Percentiles rank a stretch among this genome's conserved stretches.
Conservation (phyloP, 179 eudicot genomes). For the Silene noctiflora region DNA sequence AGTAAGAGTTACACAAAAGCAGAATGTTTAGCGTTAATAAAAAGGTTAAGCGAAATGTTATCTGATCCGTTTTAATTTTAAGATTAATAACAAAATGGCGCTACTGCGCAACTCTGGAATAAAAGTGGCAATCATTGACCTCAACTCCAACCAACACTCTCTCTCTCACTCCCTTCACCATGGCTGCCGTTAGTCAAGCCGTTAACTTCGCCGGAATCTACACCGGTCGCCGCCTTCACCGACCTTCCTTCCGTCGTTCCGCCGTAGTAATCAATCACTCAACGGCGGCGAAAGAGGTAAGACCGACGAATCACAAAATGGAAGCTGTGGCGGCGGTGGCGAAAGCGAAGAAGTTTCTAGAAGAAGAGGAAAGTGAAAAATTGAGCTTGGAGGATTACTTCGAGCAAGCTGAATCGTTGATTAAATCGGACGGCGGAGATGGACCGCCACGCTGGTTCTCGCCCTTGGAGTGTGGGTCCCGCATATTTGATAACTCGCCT, state of each 20-base stretch:
- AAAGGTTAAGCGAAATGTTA: no score
- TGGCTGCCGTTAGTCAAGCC: constrained; percentile 13
- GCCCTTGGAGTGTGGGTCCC: constrained; percentile 45
- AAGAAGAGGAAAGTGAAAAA: constrained; percentile 6
- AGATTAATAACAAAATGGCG: no score
- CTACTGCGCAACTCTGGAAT: no score
- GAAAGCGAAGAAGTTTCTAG: constrained; percentile 13
- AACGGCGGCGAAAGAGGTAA: background rate
- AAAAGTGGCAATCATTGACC: background rate
- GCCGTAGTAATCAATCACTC: background rate
- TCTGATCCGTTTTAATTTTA: no score
- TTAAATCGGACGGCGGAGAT: constrained; percentile 34
- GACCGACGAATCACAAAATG: background rate
- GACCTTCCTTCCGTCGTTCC: background rate
- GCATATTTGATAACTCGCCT: constrained; percentile 41
- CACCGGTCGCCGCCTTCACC: background rate
- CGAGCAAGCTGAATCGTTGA: constrained; percentile 37
- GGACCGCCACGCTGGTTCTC: constrained; percentile 74
- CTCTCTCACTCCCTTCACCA: background rate
- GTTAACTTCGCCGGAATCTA: constrained; percentile 14
- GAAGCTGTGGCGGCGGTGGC: background rate
- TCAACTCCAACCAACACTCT: background rate
- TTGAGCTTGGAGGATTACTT: constrained; percentile 45
- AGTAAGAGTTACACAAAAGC: no score
- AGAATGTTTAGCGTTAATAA: no score